phyloP scores from a whole-genome alignment of 2,329 filamentous ascomycete species.

The Clathrospora elynae region DNA sequence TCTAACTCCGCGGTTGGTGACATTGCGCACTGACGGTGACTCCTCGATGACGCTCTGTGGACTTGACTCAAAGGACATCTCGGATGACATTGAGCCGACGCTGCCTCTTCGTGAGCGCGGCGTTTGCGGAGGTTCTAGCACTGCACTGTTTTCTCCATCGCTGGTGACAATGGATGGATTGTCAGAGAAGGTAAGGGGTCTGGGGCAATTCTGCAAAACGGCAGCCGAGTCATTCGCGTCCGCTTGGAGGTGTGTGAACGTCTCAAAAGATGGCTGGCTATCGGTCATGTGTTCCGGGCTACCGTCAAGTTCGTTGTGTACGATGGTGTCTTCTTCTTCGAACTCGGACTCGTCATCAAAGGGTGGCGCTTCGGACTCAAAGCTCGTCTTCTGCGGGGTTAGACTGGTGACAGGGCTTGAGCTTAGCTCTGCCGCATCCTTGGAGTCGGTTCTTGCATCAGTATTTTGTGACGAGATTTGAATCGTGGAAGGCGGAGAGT shows the following conservation, averaged over 20 bases:
- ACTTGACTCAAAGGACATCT: slow-evolving; percentile 41
- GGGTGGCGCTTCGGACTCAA: slow-evolving; percentile 7
- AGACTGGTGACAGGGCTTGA: background rate
- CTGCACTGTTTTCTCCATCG: slow-evolving; percentile 19
- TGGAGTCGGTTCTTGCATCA: background rate
- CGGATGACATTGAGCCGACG: slow-evolving; percentile 38
- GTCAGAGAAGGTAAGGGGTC: slow-evolving; percentile 15
- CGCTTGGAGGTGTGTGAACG: slow-evolving; percentile 2
- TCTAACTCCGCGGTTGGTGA: slow-evolving; percentile 33
- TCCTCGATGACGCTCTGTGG: slow-evolving; percentile 39
- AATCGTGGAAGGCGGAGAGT: too few relatives aligned
- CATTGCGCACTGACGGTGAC: slow-evolving; percentile 44
- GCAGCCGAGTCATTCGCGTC: slow-evolving; percentile 8
- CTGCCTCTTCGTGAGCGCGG: slow-evolving; percentile 41
- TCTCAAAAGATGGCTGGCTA: slow-evolving; percentile 7
- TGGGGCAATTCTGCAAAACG: slow-evolving; percentile 8
- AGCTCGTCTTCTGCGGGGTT: background rate
- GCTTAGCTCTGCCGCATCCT: background rate
- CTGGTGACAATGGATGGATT: slow-evolving; percentile 28
- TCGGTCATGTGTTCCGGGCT: slow-evolving; percentile 6
- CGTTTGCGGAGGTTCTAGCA: slow-evolving; percentile 34
- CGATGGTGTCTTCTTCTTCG: slow-evolving; percentile 44
- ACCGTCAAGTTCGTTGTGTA: slow-evolving; percentile 37
- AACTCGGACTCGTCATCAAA: slow-evolving; percentile 39
- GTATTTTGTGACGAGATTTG: background rate